These are phyloP conservation scores for Glycyrrhiza uralensis DNA, from an alignment of 306 rosid species.

Conservation along the genomic window DNA sequence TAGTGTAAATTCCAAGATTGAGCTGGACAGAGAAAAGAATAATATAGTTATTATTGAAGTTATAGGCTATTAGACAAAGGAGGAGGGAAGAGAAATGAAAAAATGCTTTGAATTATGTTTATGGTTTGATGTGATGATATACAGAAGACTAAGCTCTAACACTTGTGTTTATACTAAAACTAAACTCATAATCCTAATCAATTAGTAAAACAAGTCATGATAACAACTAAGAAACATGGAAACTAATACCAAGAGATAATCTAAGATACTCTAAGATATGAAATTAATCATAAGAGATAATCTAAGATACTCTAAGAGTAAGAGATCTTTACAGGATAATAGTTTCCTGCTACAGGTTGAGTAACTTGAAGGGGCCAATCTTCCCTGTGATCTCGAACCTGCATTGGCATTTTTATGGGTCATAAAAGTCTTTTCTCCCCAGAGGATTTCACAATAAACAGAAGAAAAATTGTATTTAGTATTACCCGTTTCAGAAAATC, in stretches of 20 bases:
- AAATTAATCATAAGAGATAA: not conserved
- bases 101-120: not conserved
- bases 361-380: conserved; percentile 78
- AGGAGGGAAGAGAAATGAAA: not conserved
- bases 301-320: not conserved
- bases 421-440: not conserved
- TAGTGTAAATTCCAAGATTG: conserved; percentile 74
- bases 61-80: not conserved
- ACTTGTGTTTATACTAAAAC: not conserved
- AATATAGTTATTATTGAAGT: not conserved
- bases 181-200: not conserved
- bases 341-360: conserved; percentile 92
- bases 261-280: not conserved
- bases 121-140: not conserved
- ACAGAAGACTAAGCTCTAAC: not conserved
- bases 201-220: not conserved
- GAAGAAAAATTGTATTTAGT: not conserved
- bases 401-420: conserved; percentile 24
- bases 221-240: no score
- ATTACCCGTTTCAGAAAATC: conserved; percentile 84
- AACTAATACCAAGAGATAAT: not conserved
- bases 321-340: conserved; percentile 68
- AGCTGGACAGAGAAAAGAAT: conserved; percentile 43
- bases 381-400: conserved; percentile 74
- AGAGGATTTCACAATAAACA: not conserved